Evolutionary conservation across 805 yeast genomes (phyloP), one percentile per base, ranked within the genome.

Genomic region (Wickerhamomyces bisporus): DNA sequence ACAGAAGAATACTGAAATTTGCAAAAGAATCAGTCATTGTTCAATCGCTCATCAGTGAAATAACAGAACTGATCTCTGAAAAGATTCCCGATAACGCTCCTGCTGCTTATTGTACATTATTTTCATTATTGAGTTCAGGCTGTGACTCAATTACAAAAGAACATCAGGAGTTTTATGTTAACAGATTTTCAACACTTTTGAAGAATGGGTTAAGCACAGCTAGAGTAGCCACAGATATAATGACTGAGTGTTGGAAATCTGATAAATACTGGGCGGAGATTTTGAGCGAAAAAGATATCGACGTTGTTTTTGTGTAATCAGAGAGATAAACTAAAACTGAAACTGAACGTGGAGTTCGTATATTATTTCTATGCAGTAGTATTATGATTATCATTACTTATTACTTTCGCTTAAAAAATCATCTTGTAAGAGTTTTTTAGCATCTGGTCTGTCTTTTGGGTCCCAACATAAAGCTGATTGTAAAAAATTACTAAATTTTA

Each of bases 181-280:
- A 55, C 2, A 58, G 77, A 38, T 61, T 75, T 44, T 39, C 48
- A 1, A 45, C 47, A 13, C 56, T 77, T 36, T 59, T 58, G 4
- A 42, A 48, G 4, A 65, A 63, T 38, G 73, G 78, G 8, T 55
- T 72, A 1, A 19, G 23, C 4, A 35, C 40, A 17, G 53, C 48
- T 1, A 15, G 33, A 2, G 30, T 30, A 21, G 57, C 53, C 3
- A 23, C 20, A 7, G 64, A 58, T 16, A 62, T 78, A 2, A 72
- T 76, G 74, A 39, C 49, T 20, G 57, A 69, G 41, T 68, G 77
- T 42, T 78, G 85, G 85, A 56, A 60, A 6, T 65, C 75, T 0
- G 73, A 73, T 3, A 65, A 63, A 37, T 71, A 70, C 43, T 78
- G 84, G 84, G 64, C 67, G 36, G 70, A 64, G 18, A 66, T 75